Base-by-base conservation (phyloP, 192 early-diverging fungal genomes). In the Radiomyces spectabilis region DNA sequence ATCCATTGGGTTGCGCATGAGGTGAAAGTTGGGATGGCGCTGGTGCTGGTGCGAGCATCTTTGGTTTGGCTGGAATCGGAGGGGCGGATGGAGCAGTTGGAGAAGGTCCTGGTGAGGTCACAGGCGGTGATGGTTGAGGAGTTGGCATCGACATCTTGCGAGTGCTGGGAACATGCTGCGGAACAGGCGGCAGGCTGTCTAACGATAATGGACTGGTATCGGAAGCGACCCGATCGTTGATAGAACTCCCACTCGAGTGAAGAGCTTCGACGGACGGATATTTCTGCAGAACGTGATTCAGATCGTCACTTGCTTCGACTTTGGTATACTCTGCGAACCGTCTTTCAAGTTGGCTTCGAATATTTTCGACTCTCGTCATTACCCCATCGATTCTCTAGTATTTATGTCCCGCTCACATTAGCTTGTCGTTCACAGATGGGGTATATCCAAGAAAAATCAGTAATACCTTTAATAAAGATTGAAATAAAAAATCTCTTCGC, bases 401-500 rank as follows among this genome's bases (percentile, higher is more conserved):
- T n/a, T n/a, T n/a, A n/a, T n/a, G n/a, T n/a, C n/a, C n/a, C n/a
- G n/a, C n/a, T n/a, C n/a, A n/a, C n/a, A n/a, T n/a, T n/a, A n/a
- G n/a, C n/a, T n/a, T n/a, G n/a, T n/a, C n/a, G 46, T 48, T 21
- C 46, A 13, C 46, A 29, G 16, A 25, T 15, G 30, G 33, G 33
- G 7, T n/a, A n/a, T n/a, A 48, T 48, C 26, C 24, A 27, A 9
- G 30, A 31, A 30, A 4, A 30, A 13, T 35, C 13, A 48, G 27
- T 12, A 48, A 47, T 48, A 48, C 46, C 29, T 48, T 48, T 26
- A 21, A 13, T 21, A n/a, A n/a, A 48, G 29, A 3, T 30, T 48
- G 12, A 30, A 8, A 27, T 41, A 41, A 42, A 54, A 42, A 21
- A 52, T 79, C 75, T 16, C 55, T 59, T 25, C 63, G 67, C 7